Percentiles rank a stretch among this genome's conserved stretches.
Conservation (phyloP, 2,329 filamentous ascomycete species). For the Xylaria sp. region DNA sequence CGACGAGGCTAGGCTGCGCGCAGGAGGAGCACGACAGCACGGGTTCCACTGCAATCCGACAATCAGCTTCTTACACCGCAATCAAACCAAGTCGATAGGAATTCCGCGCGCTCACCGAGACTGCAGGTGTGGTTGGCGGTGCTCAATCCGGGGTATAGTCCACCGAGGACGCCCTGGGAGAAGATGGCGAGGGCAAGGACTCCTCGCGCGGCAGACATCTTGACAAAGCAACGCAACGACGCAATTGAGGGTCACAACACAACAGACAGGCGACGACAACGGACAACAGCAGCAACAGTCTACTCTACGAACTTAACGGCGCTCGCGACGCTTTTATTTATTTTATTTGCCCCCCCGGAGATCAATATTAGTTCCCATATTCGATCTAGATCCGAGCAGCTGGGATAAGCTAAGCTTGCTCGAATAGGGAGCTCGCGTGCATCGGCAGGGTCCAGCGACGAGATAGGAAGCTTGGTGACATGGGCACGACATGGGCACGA, state of each 20-base stretch:
- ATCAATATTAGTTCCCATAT: slow-evolving; percentile 17
- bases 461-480: slow-evolving; percentile 36
- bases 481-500: not conserved
- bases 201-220: slow-evolving; percentile 40
- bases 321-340: slow-evolving; percentile 23
- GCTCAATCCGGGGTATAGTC: slow-evolving; percentile 58
- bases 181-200: slow-evolving; percentile 46
- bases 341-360: slow-evolving; percentile 6
- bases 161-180: slow-evolving; percentile 49
- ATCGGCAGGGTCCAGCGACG: slow-evolving; percentile 21
- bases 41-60: slow-evolving; percentile 42
- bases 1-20: slow-evolving; percentile 59
- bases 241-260: slow-evolving; percentile 15
- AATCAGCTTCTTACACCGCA: slow-evolving; percentile 24
- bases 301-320: not conserved
- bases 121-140: slow-evolving; percentile 67
- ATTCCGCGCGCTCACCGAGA: slow-evolving; percentile 52
- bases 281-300: not conserved
- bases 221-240: slow-evolving; percentile 7
- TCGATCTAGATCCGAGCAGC: slow-evolving; percentile 31
- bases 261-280: slow-evolving; percentile 8
- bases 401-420: slow-evolving; percentile 30
- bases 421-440: slow-evolving; percentile 33
- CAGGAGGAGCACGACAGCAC: slow-evolving; percentile 61
- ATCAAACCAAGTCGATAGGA: slow-evolving; percentile 19